A percentile compares a stretch with the other conserved stretches of the same genome.
These are phyloP conservation scores for Erythrophleum ivorense DNA, from an alignment of 331 rosid genomes.

Conservation along the genomic window DNA sequence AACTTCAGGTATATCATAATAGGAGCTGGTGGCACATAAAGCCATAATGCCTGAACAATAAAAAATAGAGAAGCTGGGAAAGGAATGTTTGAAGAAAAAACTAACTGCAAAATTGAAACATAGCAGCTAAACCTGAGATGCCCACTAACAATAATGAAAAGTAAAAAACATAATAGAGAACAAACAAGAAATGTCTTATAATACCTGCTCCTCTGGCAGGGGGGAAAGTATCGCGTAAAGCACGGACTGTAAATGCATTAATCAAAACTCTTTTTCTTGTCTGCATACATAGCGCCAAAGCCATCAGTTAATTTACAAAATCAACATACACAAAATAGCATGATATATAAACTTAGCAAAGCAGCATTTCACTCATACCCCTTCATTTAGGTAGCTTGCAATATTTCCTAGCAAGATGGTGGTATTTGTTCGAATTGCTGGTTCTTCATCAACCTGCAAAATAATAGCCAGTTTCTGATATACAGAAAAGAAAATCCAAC, in stretches of 20 bases:
- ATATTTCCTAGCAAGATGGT: slow-evolving; percentile 87
- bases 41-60: slow-evolving; percentile 78
- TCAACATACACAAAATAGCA: slow-evolving; percentile 31
- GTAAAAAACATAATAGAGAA: not conserved
- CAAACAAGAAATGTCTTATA: slow-evolving; percentile 21
- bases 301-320: slow-evolving; percentile 44
- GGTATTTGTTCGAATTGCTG: slow-evolving; percentile 87
- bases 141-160: not conserved
- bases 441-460: slow-evolving; percentile 86
- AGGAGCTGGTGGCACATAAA: slow-evolving; percentile 79
- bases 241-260: slow-evolving; percentile 90
- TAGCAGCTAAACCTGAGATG: not conserved
- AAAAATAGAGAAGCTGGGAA: slow-evolving; percentile 31
- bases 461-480: slow-evolving; percentile 24
- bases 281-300: slow-evolving; percentile 50
- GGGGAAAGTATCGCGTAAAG: slow-evolving; percentile 82
- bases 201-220: slow-evolving; percentile 93
- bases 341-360: slow-evolving; percentile 24
- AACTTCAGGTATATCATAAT: slow-evolving; percentile 74
- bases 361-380: slow-evolving; percentile 51
- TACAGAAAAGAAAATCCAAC: slow-evolving; percentile 14
- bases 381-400: slow-evolving; percentile 76
- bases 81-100: not conserved
- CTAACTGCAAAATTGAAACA: not conserved
- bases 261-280: slow-evolving; percentile 86